Percentiles rank a stretch among this genome's conserved stretches.
phyloP scores from a whole-genome alignment of 305 asterid species.

The Andrographis paniculata region DNA sequence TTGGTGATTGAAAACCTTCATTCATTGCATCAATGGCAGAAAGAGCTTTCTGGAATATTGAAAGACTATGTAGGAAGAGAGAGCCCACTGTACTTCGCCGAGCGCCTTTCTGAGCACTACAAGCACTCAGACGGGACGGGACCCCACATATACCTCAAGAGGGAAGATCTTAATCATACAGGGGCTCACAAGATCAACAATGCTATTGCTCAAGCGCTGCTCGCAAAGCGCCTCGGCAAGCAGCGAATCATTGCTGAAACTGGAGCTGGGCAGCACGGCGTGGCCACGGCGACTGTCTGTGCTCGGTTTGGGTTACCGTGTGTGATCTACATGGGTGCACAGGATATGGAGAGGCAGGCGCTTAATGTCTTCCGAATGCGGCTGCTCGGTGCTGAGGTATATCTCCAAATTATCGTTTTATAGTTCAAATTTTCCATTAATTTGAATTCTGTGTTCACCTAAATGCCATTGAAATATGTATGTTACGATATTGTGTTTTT shows the following conservation, averaged over 20 bases:
- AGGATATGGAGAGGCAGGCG: slow-evolving; percentile 94
- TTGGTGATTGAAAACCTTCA: background rate
- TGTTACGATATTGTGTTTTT: too few species aligned
- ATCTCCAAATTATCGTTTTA: too few species aligned
- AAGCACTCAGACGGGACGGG: slow-evolving; percentile 61
- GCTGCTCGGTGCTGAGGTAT: slow-evolving; percentile 98
- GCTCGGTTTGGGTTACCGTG: slow-evolving; percentile 91
- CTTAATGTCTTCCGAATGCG: slow-evolving; percentile 93
- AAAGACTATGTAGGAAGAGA: slow-evolving; percentile 96
- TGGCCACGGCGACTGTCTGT: slow-evolving; percentile 94
- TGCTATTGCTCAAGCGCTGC: slow-evolving; percentile 89
- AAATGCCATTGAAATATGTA: too few species aligned
- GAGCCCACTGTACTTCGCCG: slow-evolving; percentile 88
- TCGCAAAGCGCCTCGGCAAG: slow-evolving; percentile 93
- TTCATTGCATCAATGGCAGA: slow-evolving; percentile 32
- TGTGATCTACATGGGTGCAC: slow-evolving; percentile 89
- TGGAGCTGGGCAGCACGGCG: slow-evolving; percentile 99
- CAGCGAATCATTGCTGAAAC: slow-evolving; percentile 89
- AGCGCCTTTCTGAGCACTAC: slow-evolving; percentile 82
- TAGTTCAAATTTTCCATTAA: too few species aligned
- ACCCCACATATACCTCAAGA: slow-evolving; percentile 72
- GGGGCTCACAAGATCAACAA: slow-evolving; percentile 97
- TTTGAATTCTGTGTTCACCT: too few species aligned
- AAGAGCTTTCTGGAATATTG: slow-evolving; percentile 74
- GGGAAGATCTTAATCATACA: slow-evolving; percentile 96